phyloP scores from a whole-genome alignment of 2,329 filamentous ascomycete species.

The Blastomyces silverae region DNA sequence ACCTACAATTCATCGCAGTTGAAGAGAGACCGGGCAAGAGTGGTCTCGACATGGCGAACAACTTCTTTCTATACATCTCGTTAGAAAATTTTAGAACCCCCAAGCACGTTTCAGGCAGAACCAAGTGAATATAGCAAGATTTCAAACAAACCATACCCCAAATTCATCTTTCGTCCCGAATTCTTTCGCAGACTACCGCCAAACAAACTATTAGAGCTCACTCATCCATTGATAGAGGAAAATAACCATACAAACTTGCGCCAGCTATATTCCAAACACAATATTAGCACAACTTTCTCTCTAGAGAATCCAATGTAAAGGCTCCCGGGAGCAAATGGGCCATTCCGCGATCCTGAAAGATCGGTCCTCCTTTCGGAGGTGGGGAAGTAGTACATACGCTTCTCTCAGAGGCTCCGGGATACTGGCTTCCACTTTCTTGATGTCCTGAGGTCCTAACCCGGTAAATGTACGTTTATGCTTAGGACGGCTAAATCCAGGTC shows the following conservation, averaged over 20 bases:
- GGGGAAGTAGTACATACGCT: slow-evolving; percentile 49
- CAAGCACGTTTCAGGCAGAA: slow-evolving; percentile 14
- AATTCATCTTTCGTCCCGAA: slow-evolving; percentile 80
- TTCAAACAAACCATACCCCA: slow-evolving; percentile 38
- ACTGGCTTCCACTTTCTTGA: slow-evolving; percentile 84
- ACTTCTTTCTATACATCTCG: slow-evolving; percentile 59
- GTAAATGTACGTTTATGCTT: slow-evolving; percentile 98
- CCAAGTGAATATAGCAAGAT: slow-evolving; percentile 7
- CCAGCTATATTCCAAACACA: slow-evolving; percentile 42
- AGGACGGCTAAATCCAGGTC: slow-evolving; percentile 78
- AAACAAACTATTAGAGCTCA: slow-evolving; percentile 14
- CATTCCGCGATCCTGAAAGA: background rate
- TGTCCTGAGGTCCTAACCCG: slow-evolving; percentile 82
- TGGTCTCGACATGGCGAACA: slow-evolving; percentile 93
- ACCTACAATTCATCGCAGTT: slow-evolving; percentile 81
- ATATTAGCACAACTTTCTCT: slow-evolving; percentile 3
- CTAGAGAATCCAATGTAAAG: slow-evolving; percentile 6
- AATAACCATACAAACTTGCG: slow-evolving; percentile 49
- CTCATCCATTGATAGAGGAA: background rate
- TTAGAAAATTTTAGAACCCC: background rate
- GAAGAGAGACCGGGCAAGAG: slow-evolving; percentile 89
- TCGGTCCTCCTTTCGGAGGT: background rate
- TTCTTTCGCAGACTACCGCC: slow-evolving; percentile 52
- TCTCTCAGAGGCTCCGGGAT: slow-evolving; percentile 85
- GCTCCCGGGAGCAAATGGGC: background rate